Evolutionary conservation across 2,329 filamentous ascomycete genomes (phyloP).

Genomic region (Aspergillus fumigatiaffinis): DNA sequence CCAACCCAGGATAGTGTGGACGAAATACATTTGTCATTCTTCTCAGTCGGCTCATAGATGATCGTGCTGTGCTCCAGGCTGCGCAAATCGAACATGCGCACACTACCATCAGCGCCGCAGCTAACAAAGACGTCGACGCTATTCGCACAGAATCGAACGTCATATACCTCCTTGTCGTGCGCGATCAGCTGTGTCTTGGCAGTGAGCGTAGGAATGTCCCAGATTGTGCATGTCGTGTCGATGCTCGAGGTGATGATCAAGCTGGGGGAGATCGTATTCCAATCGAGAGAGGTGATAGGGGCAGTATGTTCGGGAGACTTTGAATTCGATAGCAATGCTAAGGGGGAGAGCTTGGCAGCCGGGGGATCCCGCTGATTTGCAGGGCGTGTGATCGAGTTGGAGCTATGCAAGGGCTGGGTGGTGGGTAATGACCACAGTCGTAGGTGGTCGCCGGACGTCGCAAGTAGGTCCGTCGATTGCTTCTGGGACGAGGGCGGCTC

Average conservation of each 20-base stretch:
- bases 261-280: conserved; percentile 96
- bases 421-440: conserved; percentile 85
- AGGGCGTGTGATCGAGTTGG: conserved; percentile 67
- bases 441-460: conserved; percentile 91
- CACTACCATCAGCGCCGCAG: conserved; percentile 94
- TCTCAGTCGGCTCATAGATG: conserved; percentile 95
- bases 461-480: conserved; percentile 88
- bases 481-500: conserved; percentile 94
- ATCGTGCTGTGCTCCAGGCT: conserved; percentile 98
- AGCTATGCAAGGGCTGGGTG: conserved; percentile 55
- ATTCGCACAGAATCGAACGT: conserved; percentile 95
- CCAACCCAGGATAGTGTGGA: background rate
- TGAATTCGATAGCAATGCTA: conserved; percentile 91
- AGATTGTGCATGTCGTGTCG: conserved; percentile 98
- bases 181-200: conserved; percentile 98
- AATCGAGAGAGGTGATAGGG: conserved; percentile 91
- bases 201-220: conserved; percentile 96
- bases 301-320: conserved; percentile 98
- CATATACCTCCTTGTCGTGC: conserved; percentile 98
- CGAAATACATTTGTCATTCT: conserved; percentile 62
- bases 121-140: conserved; percentile 99
- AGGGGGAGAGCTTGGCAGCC: conserved; percentile 80
- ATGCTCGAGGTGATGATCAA: conserved; percentile 98
- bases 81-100: conserved; percentile 96
- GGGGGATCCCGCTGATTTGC: conserved; percentile 58